A percentile compares a stretch with the other conserved stretches of the same genome.
Conservation (phyloP, 306 rosid genomes). For the Phaseolus lunatus region DNA sequence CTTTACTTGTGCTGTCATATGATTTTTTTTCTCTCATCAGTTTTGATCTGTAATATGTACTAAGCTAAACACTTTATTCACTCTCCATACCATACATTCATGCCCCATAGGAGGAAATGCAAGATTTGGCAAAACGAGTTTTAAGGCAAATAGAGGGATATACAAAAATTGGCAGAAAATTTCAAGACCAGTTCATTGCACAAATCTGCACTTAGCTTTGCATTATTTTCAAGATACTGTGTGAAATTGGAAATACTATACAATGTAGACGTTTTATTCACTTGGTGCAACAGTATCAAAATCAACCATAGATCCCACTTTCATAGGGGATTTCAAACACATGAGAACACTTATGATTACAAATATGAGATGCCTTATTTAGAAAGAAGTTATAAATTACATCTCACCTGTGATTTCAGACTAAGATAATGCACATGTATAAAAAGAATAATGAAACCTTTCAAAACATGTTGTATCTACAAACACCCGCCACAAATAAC, state of each 20-base stretch:
- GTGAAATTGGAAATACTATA: background rate
- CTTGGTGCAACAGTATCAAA: conserved; percentile 33
- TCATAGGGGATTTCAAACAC: conserved; percentile 25
- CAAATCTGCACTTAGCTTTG: background rate
- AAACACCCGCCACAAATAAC: conserved; percentile 41
- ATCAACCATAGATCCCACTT: conserved; percentile 45
- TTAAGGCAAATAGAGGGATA: background rate
- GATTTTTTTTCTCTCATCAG: background rate
- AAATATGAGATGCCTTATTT: conserved; percentile 48
- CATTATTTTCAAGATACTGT: background rate
- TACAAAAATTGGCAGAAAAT: background rate
- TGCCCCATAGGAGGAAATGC: background rate
- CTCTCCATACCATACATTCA: background rate
- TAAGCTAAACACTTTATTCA: background rate
- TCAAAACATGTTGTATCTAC: conserved; percentile 62
- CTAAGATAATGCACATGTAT: conserved; percentile 48
- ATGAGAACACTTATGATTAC: conserved; percentile 37
- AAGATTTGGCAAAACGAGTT: background rate
- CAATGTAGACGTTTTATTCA: conserved; percentile 24
- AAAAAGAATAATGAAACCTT: conserved; percentile 52
- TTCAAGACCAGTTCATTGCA: background rate
- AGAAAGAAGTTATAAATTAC: conserved; percentile 41
- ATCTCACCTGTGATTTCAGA: conserved; percentile 45
- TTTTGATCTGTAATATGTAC: background rate
- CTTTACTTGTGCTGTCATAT: background rate